Base-by-base conservation (phyloP, 2,329 filamentous ascomycete species). In the Phialophora expanda region DNA sequence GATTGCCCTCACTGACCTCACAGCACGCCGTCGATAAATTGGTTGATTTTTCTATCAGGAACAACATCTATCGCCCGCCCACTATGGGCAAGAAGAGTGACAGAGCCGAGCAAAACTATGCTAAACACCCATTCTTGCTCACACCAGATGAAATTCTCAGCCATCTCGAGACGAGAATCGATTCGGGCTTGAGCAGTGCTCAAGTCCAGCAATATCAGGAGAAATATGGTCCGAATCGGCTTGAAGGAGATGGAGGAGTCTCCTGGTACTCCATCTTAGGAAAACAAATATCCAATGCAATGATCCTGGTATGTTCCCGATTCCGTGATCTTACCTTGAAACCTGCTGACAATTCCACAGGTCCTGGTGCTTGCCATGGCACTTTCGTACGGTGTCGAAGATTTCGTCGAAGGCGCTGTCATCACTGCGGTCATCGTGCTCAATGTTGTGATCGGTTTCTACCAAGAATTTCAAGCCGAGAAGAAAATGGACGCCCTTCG, bases 301-400 rank as follows among this genome's bases (percentile, higher is more conserved):
- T 85, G 83, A 84, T 83, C 38, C 70, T 86, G 71, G 84, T 83
- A 64, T 55, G 67, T 61, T n/a, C 4, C 17, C 22, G 51, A 65
- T 58, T 63, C 56, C 11, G 9, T 58, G 59, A 22, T 61, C 67
- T 62, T 11, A 53, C 61, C 62, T 50, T 48, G 44, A 46, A 62
- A 48, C 17, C 58, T 51, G 53, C 57, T 63, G 22, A 69, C 62
- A 26, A 34, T 12, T 26, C 34, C 44, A 17, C 20, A 69, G 67
- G 67, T 69, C 69, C 87, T 93, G 72, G 82, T 92, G 71, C 87
- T 91, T 73, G 90, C 90, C 73, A 91, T 91, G 87, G 87, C 86
- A 66, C 80, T 85, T 55, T 83, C 82, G 68, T 84, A 83, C 72
- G 84, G 83, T 53, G 84, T 86, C 48, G 75, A 80, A 50, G 84